A percentile compares a stretch with the other conserved stretches of the same genome.
Evolutionary conservation across 2,329 filamentous ascomycete genomes (phyloP).

Genomic region (Bertia moriformis): DNA sequence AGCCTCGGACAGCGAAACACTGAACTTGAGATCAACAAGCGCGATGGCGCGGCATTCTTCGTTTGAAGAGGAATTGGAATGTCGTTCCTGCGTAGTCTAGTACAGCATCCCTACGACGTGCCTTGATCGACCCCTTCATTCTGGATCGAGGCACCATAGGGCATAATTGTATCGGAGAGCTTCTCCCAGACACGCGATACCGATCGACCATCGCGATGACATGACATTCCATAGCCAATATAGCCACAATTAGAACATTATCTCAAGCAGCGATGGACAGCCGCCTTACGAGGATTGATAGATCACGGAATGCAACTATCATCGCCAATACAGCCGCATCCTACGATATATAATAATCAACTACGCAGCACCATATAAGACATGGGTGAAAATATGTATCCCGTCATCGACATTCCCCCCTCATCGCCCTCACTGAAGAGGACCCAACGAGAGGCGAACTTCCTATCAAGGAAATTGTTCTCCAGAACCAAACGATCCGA

Average conservation of each 20-base stretch:
- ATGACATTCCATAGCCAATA: neutral
- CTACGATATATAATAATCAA: neutral
- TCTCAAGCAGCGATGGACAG: too few species aligned
- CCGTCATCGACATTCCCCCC: conserved; percentile 59
- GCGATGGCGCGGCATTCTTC: neutral
- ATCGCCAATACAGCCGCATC: neutral
- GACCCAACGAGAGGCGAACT: conserved; percentile 54
- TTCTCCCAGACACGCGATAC: too few species aligned
- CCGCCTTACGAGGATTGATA: neutral
- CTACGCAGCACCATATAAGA: neutral
- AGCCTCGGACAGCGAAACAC: neutral
- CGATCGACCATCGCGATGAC: neutral
- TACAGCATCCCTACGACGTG: too few species aligned
- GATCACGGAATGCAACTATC: too few species aligned
- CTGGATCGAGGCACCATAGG: too few species aligned
- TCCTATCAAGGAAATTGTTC: conserved; percentile 52
- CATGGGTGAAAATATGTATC: conserved; percentile 31
- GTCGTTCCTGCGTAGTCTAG: neutral
- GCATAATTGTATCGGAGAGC: too few species aligned
- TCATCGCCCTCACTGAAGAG: conserved; percentile 59
- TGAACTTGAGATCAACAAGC: too few species aligned
- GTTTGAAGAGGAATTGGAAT: neutral
- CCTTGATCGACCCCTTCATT: too few species aligned
- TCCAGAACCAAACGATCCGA: conserved; percentile 45
- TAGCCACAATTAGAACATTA: too few species aligned